Percentiles rank a stretch among this genome's conserved stretches.
These are phyloP conservation scores for Aspergillus kassunensis DNA, from an alignment of 495 filamentous ascomycete species.

Conservation along the genomic window DNA sequence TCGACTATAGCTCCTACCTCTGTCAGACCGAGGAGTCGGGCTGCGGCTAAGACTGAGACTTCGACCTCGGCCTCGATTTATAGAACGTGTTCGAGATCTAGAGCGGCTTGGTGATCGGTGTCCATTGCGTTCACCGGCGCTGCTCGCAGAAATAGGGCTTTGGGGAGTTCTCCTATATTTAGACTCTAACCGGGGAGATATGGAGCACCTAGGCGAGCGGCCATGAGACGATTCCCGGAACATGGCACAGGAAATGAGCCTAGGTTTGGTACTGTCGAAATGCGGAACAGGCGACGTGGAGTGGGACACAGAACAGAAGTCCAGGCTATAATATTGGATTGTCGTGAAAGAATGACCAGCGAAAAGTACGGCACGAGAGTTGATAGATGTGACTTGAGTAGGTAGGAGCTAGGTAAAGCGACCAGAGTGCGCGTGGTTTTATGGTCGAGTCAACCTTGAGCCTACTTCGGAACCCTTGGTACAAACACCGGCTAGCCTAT, in stretches of 20 bases:
- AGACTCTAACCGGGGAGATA: conserved; percentile 44
- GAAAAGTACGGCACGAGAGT: too few relatives aligned
- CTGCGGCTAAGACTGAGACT: conserved; percentile 32
- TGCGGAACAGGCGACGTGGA: not conserved
- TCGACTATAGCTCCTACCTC: conserved; percentile 46
- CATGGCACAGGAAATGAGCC: conserved; percentile 16
- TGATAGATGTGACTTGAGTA: too few relatives aligned
- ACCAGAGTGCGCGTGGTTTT: too few relatives aligned
- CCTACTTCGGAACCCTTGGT: too few relatives aligned
- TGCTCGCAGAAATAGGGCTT: conserved; percentile 29
- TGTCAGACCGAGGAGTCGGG: conserved; percentile 32
- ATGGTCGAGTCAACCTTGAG: too few relatives aligned
- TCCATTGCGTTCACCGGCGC: conserved; percentile 34
- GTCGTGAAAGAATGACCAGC: too few relatives aligned
- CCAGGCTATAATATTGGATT: not conserved
- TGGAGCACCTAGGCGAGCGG: conserved; percentile 36
- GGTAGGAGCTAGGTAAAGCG: too few relatives aligned
- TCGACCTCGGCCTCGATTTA: conserved; percentile 35
- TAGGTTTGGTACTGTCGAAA: not conserved
- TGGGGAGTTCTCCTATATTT: conserved; percentile 33
- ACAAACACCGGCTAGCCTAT: conserved; percentile 1
- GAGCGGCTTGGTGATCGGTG: conserved; percentile 37
- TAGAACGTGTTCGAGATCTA: conserved; percentile 39
- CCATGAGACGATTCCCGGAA: conserved; percentile 20
- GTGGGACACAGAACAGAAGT: not conserved